Base-by-base conservation (phyloP, 2,329 filamentous ascomycete species). In the Neospermospora avenae region DNA sequence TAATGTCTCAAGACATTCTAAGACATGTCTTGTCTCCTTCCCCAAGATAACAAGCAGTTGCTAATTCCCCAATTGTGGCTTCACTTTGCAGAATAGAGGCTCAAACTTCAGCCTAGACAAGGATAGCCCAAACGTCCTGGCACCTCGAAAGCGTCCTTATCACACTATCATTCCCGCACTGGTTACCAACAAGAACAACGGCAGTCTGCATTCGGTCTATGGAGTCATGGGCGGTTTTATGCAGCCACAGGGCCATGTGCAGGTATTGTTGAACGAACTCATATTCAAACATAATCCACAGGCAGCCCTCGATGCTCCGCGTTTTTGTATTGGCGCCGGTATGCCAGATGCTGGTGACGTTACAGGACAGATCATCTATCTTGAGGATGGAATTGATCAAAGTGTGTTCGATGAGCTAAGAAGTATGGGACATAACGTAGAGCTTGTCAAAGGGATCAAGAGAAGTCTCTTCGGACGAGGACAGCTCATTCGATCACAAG, bases 171-270 rank as follows among this genome's bases (percentile, higher is more conserved):
- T 98, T 69, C 93, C 95, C 0, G 93, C 89, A 0, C 81, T 97
- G 74, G 85, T 93, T 25, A 98, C 93, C 0, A 91, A 93, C 67
- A 73, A 84, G 20, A 76, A 77, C 3, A 91, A 95, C 68, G 84
- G 84, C 24, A 87, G 84, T 52, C 77, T 98, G 60, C 90, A 96
- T 74, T 89, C 86, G 3, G 89, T 96, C 0, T 97, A 93, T 70
- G 95, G 93, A 57, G 93, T 98, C 62, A 98, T 98, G 95, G 93
- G 95, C 57, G 93, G 91, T 2, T 97, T 95, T 76, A 98, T 98
- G 90, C 93, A 98, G 77, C 93, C 93, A 0, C 93, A 98, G 75
- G 93, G 93, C 31, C 93, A 98, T 63, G 87, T 98, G 0, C 95
- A 98, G 75, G 92, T 96, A 0, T 77, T 98, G 7, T 80, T 98